Evolutionary conservation across 768 basidiomycete species (phyloP), one percentile per base, ranked within the genome.

Genomic region (Cystobasidium onofrii): DNA sequence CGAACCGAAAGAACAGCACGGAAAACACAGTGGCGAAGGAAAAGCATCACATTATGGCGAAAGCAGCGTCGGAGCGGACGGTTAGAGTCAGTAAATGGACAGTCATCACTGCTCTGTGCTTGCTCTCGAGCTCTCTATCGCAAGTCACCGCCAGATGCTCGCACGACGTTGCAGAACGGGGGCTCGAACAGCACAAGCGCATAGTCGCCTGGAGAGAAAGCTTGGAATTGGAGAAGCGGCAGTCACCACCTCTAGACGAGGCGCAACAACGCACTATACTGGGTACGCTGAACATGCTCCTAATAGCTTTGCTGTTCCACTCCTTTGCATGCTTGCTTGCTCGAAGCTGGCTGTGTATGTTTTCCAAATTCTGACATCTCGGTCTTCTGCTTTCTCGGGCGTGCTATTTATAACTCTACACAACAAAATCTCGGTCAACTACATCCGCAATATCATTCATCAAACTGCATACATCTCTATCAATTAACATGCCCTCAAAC

Each of bases 161-260:
- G 25, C 57, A 27, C 25, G 57, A 60, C 31, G 23, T 60, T 20
- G 57, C 57, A 4, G 23, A 60, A 15, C 57, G 57, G 4, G 57
- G 57, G 15, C 57, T 60, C 57, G 57, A 60, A 34, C 57, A 60
- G 20, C 57, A 60, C 57, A 60, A 60, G 6, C 57, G 57, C 33
- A 12, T 29, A 6, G 33, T 60, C 12, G 57, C 57, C 6, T 29
- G 27, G 57, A 60, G 33, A 27, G 57, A 60, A 23, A 60, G 33
- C 25, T 12, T 27, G 29, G 15, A 12, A 27, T 27, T 60, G 20
- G 29, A 29, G 33, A 60, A 29, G 33, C 6, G 57, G 57, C 57
- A 60, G 23, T 43, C 41, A 29, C 57, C 57, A 12, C 57, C 29
- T 60, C 12, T 60, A 4, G 57, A 34, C 57, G 13, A 17, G 25